These are phyloP conservation scores for Hygrophorus russula DNA, from an alignment of 768 basidiomycete genomes.

Conservation along the genomic window DNA sequence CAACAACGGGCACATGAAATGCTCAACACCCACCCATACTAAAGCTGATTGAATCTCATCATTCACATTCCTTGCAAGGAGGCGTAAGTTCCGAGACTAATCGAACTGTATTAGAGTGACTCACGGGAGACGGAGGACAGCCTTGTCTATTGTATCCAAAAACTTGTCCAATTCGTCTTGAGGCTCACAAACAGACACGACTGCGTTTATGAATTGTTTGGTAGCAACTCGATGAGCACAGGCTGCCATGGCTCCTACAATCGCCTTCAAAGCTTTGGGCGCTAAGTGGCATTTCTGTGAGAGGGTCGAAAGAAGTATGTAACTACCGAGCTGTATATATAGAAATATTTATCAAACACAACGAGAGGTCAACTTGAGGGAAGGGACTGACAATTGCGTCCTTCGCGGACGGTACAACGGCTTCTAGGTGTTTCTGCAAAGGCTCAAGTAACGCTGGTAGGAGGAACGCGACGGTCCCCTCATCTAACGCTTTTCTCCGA, in stretches of 20 bases:
- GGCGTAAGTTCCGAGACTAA: background rate
- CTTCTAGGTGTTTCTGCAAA: constrained; percentile 26
- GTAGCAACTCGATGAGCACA: constrained; percentile 38
- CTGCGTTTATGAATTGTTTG: constrained; percentile 52
- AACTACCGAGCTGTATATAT: constrained; percentile 56
- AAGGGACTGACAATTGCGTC: constrained; percentile 42
- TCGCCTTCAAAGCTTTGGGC: constrained; percentile 43
- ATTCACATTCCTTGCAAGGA: constrained; percentile 8
- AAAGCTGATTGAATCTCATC: constrained; percentile 9
- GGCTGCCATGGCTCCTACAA: constrained; percentile 42
- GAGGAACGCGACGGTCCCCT: constrained; percentile 53
- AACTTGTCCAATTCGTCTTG: constrained; percentile 47
- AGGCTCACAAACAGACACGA: constrained; percentile 51
- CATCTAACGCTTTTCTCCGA: constrained; percentile 42
- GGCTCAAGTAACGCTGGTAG: constrained; percentile 56
- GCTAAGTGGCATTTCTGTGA: constrained; percentile 55
- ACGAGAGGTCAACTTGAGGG: background rate
- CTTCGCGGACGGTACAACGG: constrained; percentile 19
- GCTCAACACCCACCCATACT: constrained; percentile 13
- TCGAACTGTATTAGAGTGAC: constrained; percentile 14
- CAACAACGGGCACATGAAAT: constrained; percentile 17
- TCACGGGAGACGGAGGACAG: constrained; percentile 38
- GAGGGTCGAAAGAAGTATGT: constrained; percentile 60
- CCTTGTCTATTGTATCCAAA: constrained; percentile 26
- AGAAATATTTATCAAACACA: constrained; percentile 1